phyloP scores from a whole-genome alignment of 768 basidiomycete species.

The Agrocybe pediades region DNA sequence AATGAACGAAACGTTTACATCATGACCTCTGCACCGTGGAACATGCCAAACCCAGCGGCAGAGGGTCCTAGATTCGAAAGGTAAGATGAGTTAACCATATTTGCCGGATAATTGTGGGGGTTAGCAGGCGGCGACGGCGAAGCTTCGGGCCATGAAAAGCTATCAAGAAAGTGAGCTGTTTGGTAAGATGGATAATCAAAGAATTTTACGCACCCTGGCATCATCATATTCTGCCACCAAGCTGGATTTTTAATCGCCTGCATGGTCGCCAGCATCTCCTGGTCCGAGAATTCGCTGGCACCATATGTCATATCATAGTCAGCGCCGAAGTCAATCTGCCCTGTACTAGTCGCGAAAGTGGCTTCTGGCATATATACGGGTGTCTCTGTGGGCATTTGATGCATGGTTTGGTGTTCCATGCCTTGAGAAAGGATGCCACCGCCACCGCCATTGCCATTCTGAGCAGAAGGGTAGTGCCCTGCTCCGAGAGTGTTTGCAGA shows the following conservation, averaged over 20 bases:
- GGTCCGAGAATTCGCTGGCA: constrained; percentile 40
- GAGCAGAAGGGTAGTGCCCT: no score
- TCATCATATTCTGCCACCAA: constrained; percentile 84
- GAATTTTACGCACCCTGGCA: constrained; percentile 65
- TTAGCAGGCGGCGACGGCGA: constrained; percentile 33
- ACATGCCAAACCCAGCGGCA: constrained; percentile 24
- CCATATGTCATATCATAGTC: constrained; percentile 40
- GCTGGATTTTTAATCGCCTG: constrained; percentile 68
- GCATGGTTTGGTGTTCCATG: neutral
- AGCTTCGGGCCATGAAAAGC: constrained; percentile 39
- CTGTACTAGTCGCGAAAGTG: constrained; percentile 42
- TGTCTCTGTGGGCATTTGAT: constrained; percentile 26
- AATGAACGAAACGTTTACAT: constrained; percentile 16
- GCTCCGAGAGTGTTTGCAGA: constrained; percentile 25
- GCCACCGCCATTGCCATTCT: constrained; percentile 27
- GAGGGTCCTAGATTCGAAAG: constrained; percentile 16
- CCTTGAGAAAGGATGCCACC: constrained; percentile 7
- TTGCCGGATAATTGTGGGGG: neutral
- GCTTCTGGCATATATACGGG: constrained; percentile 50
- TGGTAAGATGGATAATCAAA: neutral
- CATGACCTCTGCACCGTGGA: constrained; percentile 27
- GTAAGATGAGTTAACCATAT: constrained; percentile 4
- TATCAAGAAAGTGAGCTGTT: constrained; percentile 11
- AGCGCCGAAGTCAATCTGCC: constrained; percentile 43
- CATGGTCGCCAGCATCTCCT: constrained; percentile 72